Evolutionary conservation across 306 rosid species (phyloP).

Genomic region (Vigna mungo): DNA sequence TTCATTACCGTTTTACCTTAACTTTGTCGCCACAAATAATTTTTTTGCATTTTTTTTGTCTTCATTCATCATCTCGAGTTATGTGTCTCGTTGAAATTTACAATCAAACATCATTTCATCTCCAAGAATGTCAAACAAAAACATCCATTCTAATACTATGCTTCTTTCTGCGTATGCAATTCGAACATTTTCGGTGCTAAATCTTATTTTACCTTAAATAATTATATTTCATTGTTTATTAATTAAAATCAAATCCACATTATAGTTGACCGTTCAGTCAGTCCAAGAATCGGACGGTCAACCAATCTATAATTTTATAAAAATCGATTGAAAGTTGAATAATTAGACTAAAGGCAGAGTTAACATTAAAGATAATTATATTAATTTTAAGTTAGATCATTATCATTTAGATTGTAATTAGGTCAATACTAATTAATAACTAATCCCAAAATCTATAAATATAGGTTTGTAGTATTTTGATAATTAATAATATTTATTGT

Average conservation of each 20-base stretch:
- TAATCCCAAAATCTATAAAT: no score
- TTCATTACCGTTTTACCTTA: neutral
- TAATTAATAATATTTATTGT: no score
- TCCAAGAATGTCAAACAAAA: neutral
- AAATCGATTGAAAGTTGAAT: accelerated
- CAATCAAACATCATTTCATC: slow-evolving; percentile 6
- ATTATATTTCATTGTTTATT: neutral
- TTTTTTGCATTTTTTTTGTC: no score
- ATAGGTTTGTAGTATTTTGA: no score
- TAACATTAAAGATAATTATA: no score
- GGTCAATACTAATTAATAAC: no score
- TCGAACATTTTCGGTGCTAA: neutral
- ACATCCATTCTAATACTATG: neutral
- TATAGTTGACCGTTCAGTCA: no score
- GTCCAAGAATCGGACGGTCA: accelerated
- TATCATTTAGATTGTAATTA: no score
- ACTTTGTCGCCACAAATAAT: neutral
- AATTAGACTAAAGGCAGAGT: accelerated
- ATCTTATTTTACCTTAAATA: neutral
- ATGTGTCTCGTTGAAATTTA: neutral
- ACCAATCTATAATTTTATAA: no score
- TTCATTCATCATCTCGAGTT: neutral
- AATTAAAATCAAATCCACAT: neutral
- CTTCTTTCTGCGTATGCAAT: neutral
- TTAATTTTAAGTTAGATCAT: no score